phyloP scores from a whole-genome alignment of 2,329 filamentous ascomycete genomes.

The Monilinia polystroma region DNA sequence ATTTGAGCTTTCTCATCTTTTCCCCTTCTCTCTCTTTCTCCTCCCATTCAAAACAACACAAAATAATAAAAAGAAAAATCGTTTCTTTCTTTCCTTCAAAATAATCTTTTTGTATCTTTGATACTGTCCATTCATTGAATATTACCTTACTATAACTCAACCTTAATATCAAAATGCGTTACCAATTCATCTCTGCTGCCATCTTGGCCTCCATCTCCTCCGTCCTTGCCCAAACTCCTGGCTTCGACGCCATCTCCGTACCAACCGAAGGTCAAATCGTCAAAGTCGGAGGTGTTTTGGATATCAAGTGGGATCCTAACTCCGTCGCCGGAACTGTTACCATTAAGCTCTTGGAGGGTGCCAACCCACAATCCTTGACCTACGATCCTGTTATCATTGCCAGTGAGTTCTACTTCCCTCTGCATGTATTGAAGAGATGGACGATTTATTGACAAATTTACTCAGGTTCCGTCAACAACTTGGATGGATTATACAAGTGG shows the following conservation, averaged over 20 bases:
- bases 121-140: constrained; percentile 37
- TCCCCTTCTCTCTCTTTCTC: background rate
- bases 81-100: background rate
- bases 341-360: constrained; percentile 57
- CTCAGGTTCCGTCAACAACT: constrained; percentile 50
- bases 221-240: constrained; percentile 52
- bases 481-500: constrained; percentile 51
- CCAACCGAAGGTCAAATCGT: constrained; percentile 49
- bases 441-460: constrained; percentile 25
- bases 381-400: constrained; percentile 46
- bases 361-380: constrained; percentile 46
- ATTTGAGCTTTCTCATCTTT: background rate
- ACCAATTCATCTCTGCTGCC: constrained; percentile 34
- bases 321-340: constrained; percentile 48
- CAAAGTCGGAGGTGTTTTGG: constrained; percentile 50
- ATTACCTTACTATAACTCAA: background rate
- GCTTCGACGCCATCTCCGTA: constrained; percentile 55
- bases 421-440: background rate
- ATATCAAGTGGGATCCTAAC: constrained; percentile 51
- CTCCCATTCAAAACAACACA: background rate
- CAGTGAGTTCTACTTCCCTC: constrained; percentile 46
- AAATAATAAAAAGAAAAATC: constrained; percentile 11
- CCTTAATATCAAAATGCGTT: constrained; percentile 34
- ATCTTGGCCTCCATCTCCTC: constrained; percentile 34
- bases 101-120: constrained; percentile 32